Percentiles rank a stretch among this genome's conserved stretches.
phyloP scores from a whole-genome alignment of 1,284 basidiomycete species.

The Malassezia brasiliensis region DNA sequence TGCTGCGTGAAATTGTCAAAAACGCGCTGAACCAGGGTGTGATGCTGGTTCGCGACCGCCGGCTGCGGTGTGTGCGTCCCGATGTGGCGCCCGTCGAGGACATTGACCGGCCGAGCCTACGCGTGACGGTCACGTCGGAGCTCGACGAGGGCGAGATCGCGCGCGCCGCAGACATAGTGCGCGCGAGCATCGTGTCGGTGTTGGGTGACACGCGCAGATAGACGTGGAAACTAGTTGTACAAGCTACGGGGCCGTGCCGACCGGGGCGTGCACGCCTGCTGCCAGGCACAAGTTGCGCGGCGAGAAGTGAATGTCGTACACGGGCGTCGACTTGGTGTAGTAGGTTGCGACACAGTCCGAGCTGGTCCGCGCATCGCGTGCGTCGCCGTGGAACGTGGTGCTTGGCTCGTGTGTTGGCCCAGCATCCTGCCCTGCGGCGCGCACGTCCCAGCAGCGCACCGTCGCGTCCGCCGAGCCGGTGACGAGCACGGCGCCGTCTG shows the following conservation, averaged over 20 bases:
- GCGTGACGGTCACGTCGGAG: constrained; percentile 67
- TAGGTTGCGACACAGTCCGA: constrained; percentile 82
- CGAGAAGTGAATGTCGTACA: constrained; percentile 85
- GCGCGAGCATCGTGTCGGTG: constrained; percentile 65
- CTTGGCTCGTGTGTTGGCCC: constrained; percentile 12
- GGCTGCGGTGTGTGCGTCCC: constrained; percentile 33
- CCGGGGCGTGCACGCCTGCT: constrained; percentile 55
- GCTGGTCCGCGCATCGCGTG: constrained; percentile 9
- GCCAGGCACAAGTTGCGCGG: constrained; percentile 85
- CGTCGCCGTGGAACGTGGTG: constrained; percentile 7
- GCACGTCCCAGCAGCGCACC: constrained; percentile 92
- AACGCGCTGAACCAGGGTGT: constrained; percentile 37
- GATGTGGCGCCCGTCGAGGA: constrained; percentile 24
- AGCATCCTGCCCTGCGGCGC: constrained; percentile 56
- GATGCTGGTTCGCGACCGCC: constrained; percentile 27
- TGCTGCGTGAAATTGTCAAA: constrained; percentile 38
- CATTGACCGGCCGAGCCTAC: constrained; percentile 60
- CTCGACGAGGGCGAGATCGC: constrained; percentile 81
- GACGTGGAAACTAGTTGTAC: background rate
- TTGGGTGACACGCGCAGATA: constrained; percentile 35
- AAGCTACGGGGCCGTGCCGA: background rate
- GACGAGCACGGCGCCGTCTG: constrained; percentile 78
- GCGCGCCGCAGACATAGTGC: constrained; percentile 69
- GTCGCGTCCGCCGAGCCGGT: constrained; percentile 86
- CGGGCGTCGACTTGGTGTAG: constrained; percentile 86